Evolutionary conservation across 2,329 filamentous ascomycete genomes (phyloP), one percentile per base, ranked within the genome.

Genomic region (Exophiala spinifera): DNA sequence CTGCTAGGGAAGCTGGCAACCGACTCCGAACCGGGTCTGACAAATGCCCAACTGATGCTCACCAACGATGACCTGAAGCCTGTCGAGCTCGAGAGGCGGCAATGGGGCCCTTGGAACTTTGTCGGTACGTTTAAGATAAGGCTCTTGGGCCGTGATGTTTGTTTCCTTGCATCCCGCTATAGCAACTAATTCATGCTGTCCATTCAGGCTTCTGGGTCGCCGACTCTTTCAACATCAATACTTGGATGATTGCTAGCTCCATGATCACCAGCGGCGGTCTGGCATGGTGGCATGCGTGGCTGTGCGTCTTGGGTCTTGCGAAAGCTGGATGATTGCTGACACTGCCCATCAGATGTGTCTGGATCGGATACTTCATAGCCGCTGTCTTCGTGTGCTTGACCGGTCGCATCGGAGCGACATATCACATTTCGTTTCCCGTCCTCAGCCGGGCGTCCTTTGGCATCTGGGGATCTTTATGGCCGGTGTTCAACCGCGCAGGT

Each of bases 181-280:
- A 91, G 91, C 84, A 84, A n/a, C 74, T 86, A 23, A 89, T n/a
- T n/a, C n/a, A n/a, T n/a, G n/a, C 87, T 83, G 95, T 95, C 70
- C 14, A 87, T 95, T 51, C 95, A 88, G 88, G 91, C 19, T 74
- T 73, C 58, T 75, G 72, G 72, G 66, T 68, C 20, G 70, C 74
- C 51, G 72, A 70, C 49, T 68, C 70, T 44, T 69, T 73, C 54
- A 64, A 62, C 44, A 56, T 69, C 42, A 64, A 62, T 53, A 73
- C 71, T 47, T 74, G 69, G 68, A 69, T 71, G 60, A 65, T 70
- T 17, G 71, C 70, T 3, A 64, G 65, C 11, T 68, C 71, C 15
- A 65, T 73, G 15, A 66, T 76, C 3, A 62, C 69, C 2, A 62
- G 66, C n/a, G 90, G 1, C 15, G 72, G 73, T 20, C 64, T 76